Percentiles rank a stretch among this genome's conserved stretches.
Evolutionary conservation across 2,329 filamentous ascomycete genomes (phyloP).

Genomic region (Apiospora arundinis): DNA sequence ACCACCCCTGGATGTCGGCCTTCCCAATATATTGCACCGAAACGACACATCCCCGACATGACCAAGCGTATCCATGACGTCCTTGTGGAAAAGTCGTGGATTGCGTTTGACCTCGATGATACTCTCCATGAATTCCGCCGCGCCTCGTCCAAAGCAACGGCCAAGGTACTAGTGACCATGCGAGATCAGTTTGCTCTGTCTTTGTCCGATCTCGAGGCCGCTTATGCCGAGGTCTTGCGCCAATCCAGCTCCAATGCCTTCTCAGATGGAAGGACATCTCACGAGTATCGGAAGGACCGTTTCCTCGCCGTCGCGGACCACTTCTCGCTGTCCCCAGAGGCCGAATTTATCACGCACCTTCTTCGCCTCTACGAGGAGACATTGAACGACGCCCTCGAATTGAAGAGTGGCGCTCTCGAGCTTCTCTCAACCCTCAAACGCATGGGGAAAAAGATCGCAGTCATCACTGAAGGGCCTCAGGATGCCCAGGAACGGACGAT

Average conservation of each 20-base stretch:
- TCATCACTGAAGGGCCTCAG: conserved; percentile 54
- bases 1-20: no score
- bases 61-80: no score
- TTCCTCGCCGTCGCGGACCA: conserved; percentile 43
- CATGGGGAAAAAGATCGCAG: conserved; percentile 45
- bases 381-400: conserved; percentile 37
- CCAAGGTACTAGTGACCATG: conserved; percentile 41
- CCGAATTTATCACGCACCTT: conserved; percentile 32
- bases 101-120: no score
- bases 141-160: conserved; percentile 45
- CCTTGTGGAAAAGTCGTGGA: no score
- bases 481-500: conserved; percentile 46
- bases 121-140: conserved; percentile 46
- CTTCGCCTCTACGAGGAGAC: conserved; percentile 39
- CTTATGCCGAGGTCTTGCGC: conserved; percentile 44
- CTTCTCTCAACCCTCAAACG: conserved; percentile 43
- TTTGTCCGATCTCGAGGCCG: conserved; percentile 28
- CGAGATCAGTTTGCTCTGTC: conserved; percentile 26
- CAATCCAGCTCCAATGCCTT: conserved; percentile 48
- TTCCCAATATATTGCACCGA: no score
- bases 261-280: conserved; percentile 49
- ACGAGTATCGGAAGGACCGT: conserved; percentile 49
- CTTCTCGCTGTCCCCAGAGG: conserved; percentile 31
- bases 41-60: no score
- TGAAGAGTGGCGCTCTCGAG: conserved; percentile 45